Evolutionary conservation across 495 filamentous ascomycete species (phyloP).

Genomic region (Hypomontagnella monticulosa): DNA sequence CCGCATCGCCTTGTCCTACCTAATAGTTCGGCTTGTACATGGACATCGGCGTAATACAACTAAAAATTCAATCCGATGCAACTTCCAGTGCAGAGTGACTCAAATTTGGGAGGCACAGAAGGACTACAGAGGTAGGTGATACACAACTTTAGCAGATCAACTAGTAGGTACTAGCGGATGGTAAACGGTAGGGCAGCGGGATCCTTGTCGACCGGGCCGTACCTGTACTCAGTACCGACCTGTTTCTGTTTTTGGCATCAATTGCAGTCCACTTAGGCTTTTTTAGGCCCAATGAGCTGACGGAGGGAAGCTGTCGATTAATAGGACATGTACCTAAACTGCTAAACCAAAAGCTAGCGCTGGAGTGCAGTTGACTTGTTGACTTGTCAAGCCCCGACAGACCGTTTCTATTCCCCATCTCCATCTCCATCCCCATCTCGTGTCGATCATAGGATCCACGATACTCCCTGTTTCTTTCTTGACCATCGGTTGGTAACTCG

Average conservation of each 20-base stretch:
- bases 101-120: not conserved
- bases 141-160: too few relatives aligned
- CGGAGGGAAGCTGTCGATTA: slow-evolving; percentile 13
- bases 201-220: slow-evolving; percentile 35
- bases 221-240: slow-evolving; percentile 27
- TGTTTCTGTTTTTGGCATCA: slow-evolving; percentile 39
- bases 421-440: slow-evolving; percentile 34
- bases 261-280: slow-evolving; percentile 25
- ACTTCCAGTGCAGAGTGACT: not conserved
- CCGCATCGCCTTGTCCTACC: not conserved
- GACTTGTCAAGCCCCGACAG: slow-evolving; percentile 35
- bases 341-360: slow-evolving; percentile 5
- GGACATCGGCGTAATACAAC: slow-evolving; percentile 15
- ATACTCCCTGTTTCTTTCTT: slow-evolving; percentile 29
- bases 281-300: slow-evolving; percentile 7
- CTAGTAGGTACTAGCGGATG: slow-evolving; percentile 5
- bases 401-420: slow-evolving; percentile 29
- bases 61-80: slow-evolving; percentile 10
- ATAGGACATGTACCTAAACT: too few relatives aligned
- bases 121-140: too few relatives aligned
- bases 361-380: slow-evolving; percentile 3
- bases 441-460: slow-evolving; percentile 39
- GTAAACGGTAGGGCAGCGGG: slow-evolving; percentile 2
- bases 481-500: slow-evolving; percentile 35
- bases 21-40: not conserved